Evolutionary conservation across 164 flowering plant species (phyloP), one percentile per base, ranked within the genome.

Genomic region (Stephania japonica): DNA sequence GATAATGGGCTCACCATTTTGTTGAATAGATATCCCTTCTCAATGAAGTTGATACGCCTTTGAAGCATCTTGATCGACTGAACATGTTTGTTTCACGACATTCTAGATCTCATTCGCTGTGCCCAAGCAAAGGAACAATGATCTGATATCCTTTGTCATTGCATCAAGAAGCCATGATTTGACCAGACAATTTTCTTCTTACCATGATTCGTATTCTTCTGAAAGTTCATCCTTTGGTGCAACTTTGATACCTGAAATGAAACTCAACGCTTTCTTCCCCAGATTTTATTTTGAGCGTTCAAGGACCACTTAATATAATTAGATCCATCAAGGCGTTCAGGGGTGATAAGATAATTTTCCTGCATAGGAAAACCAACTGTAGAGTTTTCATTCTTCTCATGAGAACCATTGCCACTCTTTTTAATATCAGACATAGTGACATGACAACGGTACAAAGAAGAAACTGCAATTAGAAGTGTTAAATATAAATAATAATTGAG

Each of bases 231-330:
- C 67, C 32, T 68, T 62, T 61, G 75, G 79, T 42, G 69, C 72
- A 1, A 2, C 23, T 63, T 77, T 77, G 7, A 32, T 43, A 27
- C 72, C 49, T 1, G 68, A 77, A 61, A 72, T 77, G 72, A 67
- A 77, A 68, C 72, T 75, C 72, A 70, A 27, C 70, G 73, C 10
- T 49, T 75, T 26, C 65, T 70, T 4, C 70, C 73, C 24, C 53
- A 3, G 50, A 77, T 77, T 38, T 77, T 77, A 72, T 77, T 75
- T 18, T 69, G 72, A 24, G 75, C 75, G 62, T 72, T 72, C 75
- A 77, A 61, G 9, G 79, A 56, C 79, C 75, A 77, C 42, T 77
- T 61, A 41, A 70, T 25, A 25, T 65, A 65, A 25, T 65, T 65
- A 25, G 67, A 24, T 0, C 67, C 41, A 13, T 65, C 67, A 65